Evolutionary conservation across 2,329 filamentous ascomycete genomes (phyloP).

Genomic region (Juglanconis sp.): DNA sequence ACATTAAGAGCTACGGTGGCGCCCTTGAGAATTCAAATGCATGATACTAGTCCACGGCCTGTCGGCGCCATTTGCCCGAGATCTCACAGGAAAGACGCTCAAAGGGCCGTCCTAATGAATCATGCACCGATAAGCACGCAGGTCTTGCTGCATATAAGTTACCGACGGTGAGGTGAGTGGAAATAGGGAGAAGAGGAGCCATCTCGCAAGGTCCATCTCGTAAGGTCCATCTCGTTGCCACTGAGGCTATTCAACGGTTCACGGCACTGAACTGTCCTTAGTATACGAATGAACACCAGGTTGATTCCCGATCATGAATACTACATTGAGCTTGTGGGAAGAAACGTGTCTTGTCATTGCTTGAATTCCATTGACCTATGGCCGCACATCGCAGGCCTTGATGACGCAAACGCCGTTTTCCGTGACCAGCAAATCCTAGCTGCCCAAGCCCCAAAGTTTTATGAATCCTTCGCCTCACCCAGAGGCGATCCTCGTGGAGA

Average conservation of each 20-base stretch:
- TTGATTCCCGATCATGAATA: background rate
- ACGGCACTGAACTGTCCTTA: background rate
- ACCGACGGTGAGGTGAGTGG: background rate
- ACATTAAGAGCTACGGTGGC: constrained; percentile 28
- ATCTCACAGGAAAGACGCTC: background rate
- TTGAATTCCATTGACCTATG: constrained; percentile 19
- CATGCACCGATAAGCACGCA: background rate
- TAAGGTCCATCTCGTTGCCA: background rate
- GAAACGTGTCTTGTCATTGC: constrained; percentile 20
- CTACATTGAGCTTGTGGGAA: constrained; percentile 5
- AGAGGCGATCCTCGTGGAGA: background rate
- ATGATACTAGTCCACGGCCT: constrained; percentile 14
- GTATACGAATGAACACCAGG: background rate
- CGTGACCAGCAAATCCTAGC: constrained; percentile 18
- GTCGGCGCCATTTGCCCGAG: background rate
- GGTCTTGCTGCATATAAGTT: background rate
- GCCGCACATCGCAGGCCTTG: constrained; percentile 13
- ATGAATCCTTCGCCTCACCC: background rate
- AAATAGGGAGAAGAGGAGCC: too few species aligned
- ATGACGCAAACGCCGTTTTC: constrained; percentile 21
- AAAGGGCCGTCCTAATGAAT: background rate
- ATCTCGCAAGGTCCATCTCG: background rate
- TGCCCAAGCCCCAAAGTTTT: constrained; percentile 19
- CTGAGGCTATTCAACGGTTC: background rate
- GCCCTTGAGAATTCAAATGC: constrained; percentile 5